Percentiles rank a stretch among this genome's conserved stretches.
These are phyloP conservation scores for Dipteronia sinensis DNA, from an alignment of 345 rosid genomes.

Conservation along the genomic window DNA sequence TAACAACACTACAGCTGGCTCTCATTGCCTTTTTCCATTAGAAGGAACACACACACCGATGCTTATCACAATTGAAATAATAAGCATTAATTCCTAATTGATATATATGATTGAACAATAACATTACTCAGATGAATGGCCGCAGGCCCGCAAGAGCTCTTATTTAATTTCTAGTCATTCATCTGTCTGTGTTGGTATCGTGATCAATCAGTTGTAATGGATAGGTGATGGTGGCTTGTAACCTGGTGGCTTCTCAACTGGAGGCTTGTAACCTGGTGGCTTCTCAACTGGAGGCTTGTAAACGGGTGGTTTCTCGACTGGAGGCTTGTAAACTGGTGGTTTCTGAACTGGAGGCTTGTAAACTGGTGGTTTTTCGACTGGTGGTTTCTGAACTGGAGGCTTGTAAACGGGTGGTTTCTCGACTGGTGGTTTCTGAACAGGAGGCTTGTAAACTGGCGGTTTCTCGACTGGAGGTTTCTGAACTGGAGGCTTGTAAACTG, in stretches of 20 bases:
- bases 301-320: background rate
- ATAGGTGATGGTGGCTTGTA: slow-evolving; percentile 10
- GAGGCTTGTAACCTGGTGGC: background rate
- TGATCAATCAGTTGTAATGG: background rate
- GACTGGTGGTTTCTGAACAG: background rate
- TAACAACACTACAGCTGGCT: background rate
- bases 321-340: slow-evolving; percentile 20
- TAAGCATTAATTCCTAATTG: background rate
- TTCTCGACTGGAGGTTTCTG: background rate
- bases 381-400: background rate
- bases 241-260: background rate
- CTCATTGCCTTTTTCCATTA: background rate
- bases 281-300: background rate
- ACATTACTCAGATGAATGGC: background rate
- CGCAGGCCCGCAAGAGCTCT: slow-evolving; percentile 10
- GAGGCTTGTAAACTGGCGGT: slow-evolving; percentile 13
- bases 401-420: background rate
- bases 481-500: slow-evolving; percentile 9
- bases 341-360: slow-evolving; percentile 7
- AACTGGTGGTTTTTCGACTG: slow-evolving; percentile 2
- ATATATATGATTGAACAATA: background rate
- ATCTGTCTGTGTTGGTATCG: background rate
- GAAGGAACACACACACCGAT: background rate
- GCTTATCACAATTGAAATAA: background rate
- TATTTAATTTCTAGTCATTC: slow-evolving; percentile 1